phyloP scores from a whole-genome alignment of 768 basidiomycete genomes.

The Tylopilus sp. region DNA sequence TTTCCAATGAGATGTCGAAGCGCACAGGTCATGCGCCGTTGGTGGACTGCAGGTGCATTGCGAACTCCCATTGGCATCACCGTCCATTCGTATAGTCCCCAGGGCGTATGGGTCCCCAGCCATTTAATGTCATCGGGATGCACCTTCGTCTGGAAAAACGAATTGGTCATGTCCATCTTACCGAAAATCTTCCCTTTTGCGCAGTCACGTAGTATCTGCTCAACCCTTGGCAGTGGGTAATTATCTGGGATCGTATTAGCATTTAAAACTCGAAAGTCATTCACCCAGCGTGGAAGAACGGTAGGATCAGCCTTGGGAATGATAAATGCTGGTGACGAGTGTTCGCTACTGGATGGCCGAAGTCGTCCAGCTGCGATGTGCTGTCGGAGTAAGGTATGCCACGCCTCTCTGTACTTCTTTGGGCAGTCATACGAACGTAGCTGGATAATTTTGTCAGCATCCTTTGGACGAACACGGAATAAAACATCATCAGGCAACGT shows the following conservation, averaged over 20 bases:
- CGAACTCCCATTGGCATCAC: conserved; percentile 12
- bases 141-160: conserved; percentile 38
- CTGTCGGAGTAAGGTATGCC: conserved; percentile 32
- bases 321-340: conserved; percentile 37
- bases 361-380: conserved; percentile 35
- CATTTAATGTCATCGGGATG: conserved; percentile 28
- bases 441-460: conserved; percentile 12
- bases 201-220: conserved; percentile 23
- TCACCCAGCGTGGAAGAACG: conserved; percentile 22
- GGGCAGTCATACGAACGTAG: conserved; percentile 31
- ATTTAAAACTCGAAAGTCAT: conserved; percentile 29
- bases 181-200: conserved; percentile 33
- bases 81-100: conserved; percentile 38
- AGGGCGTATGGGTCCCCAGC: conserved; percentile 38
- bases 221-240: conserved; percentile 14
- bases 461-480: conserved; percentile 26
- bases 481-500: conserved; percentile 20
- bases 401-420: conserved; percentile 31
- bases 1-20: conserved; percentile 15
- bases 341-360: conserved; percentile 22
- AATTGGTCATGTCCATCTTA: conserved; percentile 40
- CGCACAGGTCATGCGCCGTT: conserved; percentile 8
- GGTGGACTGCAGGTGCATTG: conserved; percentile 20
- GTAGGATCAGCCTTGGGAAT: conserved; percentile 28
- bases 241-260: conserved; percentile 17